phyloP scores from a whole-genome alignment of 176 grass and related monocot genomes.

The Musa beccarii region DNA sequence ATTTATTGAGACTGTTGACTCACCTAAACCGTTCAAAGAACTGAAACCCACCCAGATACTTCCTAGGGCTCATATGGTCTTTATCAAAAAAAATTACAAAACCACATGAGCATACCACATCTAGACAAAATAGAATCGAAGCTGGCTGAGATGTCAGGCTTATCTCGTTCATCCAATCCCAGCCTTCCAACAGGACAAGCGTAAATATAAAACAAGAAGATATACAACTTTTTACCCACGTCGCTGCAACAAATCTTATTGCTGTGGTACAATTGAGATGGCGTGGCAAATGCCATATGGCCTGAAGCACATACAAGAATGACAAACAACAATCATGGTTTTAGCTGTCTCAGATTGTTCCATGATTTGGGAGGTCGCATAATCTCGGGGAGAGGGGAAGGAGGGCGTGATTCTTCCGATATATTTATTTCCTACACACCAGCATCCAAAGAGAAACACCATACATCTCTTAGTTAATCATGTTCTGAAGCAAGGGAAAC shows the following conservation, averaged over 20 bases:
- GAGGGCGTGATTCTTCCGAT: constrained; percentile 43
- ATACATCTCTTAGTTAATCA: constrained; percentile 1
- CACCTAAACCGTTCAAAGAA: constrained; percentile 27
- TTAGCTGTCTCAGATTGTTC: constrained; percentile 43
- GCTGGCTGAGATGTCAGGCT: constrained; percentile 33
- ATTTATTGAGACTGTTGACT: constrained; percentile 29
- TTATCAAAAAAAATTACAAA: constrained; percentile 96
- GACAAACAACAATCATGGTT: constrained; percentile 26
- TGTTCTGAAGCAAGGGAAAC: neutral
- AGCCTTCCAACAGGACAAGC: constrained; percentile 43
- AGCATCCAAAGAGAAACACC: constrained; percentile 18
- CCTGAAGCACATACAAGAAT: constrained; percentile 1
- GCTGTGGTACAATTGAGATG: neutral
- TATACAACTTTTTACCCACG: constrained; percentile 18
- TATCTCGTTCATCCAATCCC: constrained; percentile 38
- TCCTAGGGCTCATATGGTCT: constrained; percentile 61
- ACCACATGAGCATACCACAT: constrained; percentile 70
- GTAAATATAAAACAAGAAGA: constrained; percentile 45
- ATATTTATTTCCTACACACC: constrained; percentile 63
- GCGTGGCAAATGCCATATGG: neutral
- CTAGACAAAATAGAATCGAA: constrained; percentile 46
- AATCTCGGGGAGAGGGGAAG: constrained; percentile 43
- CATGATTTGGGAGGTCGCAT: constrained; percentile 45
- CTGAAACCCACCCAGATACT: constrained; percentile 37
- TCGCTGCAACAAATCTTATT: neutral